These are phyloP conservation scores for Gillenia trifoliata DNA, from an alignment of 306 rosid genomes.

Conservation along the genomic window DNA sequence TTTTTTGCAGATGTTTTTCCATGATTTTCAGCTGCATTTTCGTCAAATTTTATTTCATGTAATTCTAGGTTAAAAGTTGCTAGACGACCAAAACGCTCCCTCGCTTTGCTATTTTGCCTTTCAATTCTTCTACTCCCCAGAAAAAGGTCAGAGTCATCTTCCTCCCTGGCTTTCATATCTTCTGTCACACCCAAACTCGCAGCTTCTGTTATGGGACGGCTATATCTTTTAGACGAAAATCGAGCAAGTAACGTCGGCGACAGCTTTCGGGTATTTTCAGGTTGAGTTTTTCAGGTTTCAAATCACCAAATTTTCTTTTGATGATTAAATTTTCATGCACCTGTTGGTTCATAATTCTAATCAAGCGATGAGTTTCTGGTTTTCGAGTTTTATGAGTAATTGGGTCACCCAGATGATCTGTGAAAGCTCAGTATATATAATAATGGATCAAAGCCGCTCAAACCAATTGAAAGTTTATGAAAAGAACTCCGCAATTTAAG, in stretches of 20 bases:
- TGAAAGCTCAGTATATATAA: no score
- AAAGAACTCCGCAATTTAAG: background rate
- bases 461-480: no score
- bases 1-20: background rate
- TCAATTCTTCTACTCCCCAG: background rate
- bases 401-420: background rate
- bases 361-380: background rate
- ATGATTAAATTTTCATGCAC: background rate
- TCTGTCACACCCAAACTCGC: background rate
- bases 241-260: no score
- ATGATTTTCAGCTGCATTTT: background rate
- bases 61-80: background rate
- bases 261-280: background rate
- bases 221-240: no score
- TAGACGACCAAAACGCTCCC: background rate
- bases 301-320: background rate
- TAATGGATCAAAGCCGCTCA: background rate
- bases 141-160: background rate
- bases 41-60: background rate
- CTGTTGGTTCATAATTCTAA: background rate
- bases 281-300: background rate
- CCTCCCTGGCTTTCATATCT: background rate
- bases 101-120: background rate
- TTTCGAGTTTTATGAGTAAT: background rate
- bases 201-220: background rate